phyloP scores from a whole-genome alignment of 1,284 basidiomycete genomes.

The Fomes fomentarius region DNA sequence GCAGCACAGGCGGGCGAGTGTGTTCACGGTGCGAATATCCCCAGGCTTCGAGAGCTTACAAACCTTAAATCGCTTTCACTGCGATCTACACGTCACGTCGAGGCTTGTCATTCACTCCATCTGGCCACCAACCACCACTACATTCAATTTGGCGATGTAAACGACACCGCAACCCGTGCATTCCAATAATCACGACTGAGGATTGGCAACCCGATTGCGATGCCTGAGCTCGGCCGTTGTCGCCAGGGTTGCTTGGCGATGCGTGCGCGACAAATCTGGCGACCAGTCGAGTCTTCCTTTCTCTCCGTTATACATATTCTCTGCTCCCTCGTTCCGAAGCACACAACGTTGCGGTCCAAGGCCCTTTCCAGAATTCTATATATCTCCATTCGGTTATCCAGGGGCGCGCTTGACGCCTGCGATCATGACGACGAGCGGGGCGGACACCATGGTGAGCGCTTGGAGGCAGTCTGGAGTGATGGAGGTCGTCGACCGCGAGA shows the following conservation, averaged over 20 bases:
- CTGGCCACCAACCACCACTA: no score
- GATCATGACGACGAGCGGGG: conserved; percentile 6
- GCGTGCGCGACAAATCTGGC: not conserved
- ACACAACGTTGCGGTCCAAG: not conserved
- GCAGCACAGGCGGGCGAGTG: no score
- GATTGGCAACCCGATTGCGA: not conserved
- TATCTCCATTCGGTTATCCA: not conserved
- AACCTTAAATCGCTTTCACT: no score
- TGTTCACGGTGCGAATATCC: no score
- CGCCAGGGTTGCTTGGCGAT: not conserved
- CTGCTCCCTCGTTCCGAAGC: no score
- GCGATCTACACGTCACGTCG: no score
- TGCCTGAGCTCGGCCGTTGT: not conserved
- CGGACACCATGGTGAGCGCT: conserved; percentile 1
- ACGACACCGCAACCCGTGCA: not conserved
- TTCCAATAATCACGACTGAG: not conserved
- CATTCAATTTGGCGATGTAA: no score
- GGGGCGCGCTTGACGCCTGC: not conserved
- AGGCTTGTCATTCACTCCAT: no score
- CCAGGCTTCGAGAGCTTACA: no score
- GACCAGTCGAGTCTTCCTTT: not conserved
- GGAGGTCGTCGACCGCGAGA: conserved; percentile 6
- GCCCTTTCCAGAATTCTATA: not conserved
- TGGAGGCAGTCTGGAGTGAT: conserved; percentile 3
- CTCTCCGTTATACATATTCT: no score